These are phyloP conservation scores for Ceratocystis lukuohia DNA, from an alignment of 2,329 filamentous ascomycete genomes.

Conservation along the genomic window DNA sequence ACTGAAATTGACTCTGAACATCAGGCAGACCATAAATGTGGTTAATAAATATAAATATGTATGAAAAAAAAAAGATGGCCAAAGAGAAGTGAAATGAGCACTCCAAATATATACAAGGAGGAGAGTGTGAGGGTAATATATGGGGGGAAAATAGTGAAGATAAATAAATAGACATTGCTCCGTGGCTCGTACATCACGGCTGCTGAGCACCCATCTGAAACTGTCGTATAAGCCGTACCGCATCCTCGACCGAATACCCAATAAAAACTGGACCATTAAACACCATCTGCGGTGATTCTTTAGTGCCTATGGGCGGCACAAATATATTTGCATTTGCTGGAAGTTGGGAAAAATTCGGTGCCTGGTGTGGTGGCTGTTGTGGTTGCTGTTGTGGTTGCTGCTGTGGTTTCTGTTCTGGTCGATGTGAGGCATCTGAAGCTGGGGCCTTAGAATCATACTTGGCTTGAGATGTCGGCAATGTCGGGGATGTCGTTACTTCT, in stretches of 20 bases:
- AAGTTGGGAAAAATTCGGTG: conserved; percentile 14
- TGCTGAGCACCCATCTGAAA: conserved; percentile 27
- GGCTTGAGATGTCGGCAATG: conserved; percentile 17
- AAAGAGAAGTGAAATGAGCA: no score
- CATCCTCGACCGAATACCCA: conserved; percentile 74
- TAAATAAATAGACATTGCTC: conserved; percentile 12
- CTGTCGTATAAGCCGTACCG: conserved; percentile 59
- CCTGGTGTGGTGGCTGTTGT: conserved; percentile 24
- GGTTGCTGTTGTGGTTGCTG: conserved; percentile 22
- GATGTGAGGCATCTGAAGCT: conserved; percentile 42
- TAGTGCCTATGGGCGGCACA: background rate
- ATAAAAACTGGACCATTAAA: conserved; percentile 93
- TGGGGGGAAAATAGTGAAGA: background rate
- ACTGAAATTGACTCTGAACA: no score
- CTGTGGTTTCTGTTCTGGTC: conserved; percentile 26
- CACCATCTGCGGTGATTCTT: conserved; percentile 50
- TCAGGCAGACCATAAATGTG: no score
- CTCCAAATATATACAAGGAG: conserved; percentile 8
- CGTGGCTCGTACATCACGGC: background rate
- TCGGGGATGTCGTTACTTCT: conserved; percentile 21
- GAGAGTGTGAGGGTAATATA: background rate
- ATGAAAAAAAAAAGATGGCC: no score
- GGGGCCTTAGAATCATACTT: conserved; percentile 9
- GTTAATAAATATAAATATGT: no score
- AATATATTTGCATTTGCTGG: background rate